phyloP scores from a whole-genome alignment of 179 eudicot species.

The Spergularia azorica region DNA sequence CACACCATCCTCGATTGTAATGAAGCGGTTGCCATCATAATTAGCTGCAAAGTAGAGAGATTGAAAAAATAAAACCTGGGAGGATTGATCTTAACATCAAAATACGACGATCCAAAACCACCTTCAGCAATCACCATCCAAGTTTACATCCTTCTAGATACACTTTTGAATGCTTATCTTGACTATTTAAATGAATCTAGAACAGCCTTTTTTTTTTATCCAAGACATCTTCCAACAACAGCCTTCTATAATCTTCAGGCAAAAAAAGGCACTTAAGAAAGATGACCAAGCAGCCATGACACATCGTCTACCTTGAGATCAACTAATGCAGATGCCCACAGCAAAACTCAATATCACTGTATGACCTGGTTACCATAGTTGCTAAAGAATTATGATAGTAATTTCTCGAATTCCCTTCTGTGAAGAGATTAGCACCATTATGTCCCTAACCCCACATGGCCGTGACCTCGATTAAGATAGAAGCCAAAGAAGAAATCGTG shows the following conservation, averaged over 20 bases:
- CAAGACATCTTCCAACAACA: not conserved
- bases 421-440: not conserved
- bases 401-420: not conserved
- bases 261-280: not conserved
- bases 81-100: conserved; percentile 9
- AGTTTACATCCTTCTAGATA: not conserved
- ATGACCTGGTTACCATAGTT: not conserved
- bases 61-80: conserved; percentile 25
- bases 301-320: not conserved
- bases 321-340: conserved; percentile 2
- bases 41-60: conserved; percentile 56
- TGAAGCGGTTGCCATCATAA: conserved; percentile 82
- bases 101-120: conserved; percentile 1
- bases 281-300: not conserved
- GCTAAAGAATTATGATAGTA: not conserved
- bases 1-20: conserved; percentile 72
- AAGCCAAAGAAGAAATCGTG: not conserved
- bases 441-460: not conserved
- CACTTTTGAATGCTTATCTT: not conserved
- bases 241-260: not conserved
- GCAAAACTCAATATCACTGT: not conserved
- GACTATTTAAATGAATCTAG: not conserved
- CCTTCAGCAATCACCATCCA: not conserved
- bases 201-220: not conserved
- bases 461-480: not conserved